Evolutionary conservation across 257 asterid species (phyloP).

Genomic region (Petunia axillaris): DNA sequence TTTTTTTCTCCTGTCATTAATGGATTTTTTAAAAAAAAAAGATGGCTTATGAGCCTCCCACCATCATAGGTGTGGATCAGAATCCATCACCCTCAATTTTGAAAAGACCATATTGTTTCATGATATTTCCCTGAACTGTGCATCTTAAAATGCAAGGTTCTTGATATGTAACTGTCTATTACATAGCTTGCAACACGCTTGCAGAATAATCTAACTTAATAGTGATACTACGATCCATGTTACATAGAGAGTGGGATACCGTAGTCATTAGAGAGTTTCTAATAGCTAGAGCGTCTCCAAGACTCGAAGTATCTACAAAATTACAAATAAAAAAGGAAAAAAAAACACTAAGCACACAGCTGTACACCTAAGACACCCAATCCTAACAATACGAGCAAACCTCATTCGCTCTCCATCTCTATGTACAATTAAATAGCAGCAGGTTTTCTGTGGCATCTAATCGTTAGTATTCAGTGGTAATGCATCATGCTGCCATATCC

Average conservation of each 20-base stretch:
- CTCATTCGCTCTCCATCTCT: constrained; percentile 33
- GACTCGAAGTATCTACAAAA: not conserved
- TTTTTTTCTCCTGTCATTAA: not conserved
- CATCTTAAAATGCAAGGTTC: constrained; percentile 1
- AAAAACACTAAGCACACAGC: constrained; percentile 19
- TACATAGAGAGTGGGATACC: not conserved
- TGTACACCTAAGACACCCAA: constrained; percentile 3
- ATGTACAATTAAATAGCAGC: constrained; percentile 49
- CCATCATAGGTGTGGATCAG: not conserved
- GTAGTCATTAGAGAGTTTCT: constrained; percentile 17
- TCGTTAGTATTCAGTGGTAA: not conserved
- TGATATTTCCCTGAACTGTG: not conserved
- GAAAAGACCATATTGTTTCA: not conserved
- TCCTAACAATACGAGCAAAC: constrained; percentile 12
- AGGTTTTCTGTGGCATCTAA: constrained; percentile 19
- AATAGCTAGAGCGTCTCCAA: constrained; percentile 3
- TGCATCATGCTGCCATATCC: constrained; percentile 38
- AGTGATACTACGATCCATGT: not conserved
- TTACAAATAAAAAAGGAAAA: not conserved
- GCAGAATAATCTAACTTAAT: not conserved
- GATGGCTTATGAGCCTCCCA: not conserved
- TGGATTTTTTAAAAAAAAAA: not conserved
- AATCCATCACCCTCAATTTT: constrained; percentile 19
- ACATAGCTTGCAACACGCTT: not conserved
- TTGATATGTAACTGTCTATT: not conserved